Evolutionary conservation across 2,329 filamentous ascomycete species (phyloP).

Genomic region (Sporothrix phasma): DNA sequence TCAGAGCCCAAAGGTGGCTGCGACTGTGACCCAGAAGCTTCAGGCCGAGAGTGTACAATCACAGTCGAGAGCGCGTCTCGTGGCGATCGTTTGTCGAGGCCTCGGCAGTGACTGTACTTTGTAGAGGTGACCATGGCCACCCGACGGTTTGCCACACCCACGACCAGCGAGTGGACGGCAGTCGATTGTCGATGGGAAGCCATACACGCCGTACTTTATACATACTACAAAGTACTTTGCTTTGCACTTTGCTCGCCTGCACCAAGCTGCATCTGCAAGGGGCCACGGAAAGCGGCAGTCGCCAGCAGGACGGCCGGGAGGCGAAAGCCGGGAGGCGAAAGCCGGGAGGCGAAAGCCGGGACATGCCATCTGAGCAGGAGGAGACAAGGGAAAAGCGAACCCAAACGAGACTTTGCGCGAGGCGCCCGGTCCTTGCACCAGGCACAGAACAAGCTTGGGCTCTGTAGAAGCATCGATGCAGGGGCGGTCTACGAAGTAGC

Average conservation of each 20-base stretch:
- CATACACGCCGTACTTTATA: too few relatives aligned
- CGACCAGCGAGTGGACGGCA: not conserved
- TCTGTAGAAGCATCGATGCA: not conserved
- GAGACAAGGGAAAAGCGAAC: not conserved
- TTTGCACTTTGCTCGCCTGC: not conserved
- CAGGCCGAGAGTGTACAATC: not conserved
- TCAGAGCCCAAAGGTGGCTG: too few relatives aligned
- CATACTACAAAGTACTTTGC: too few relatives aligned
- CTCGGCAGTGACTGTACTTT: too few relatives aligned
- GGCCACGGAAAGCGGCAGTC: not conserved
- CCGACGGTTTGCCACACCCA: not conserved
- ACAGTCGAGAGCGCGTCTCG: not conserved
- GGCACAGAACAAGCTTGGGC: not conserved
- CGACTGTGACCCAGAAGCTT: conserved; percentile 1
- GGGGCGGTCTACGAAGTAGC: not conserved
- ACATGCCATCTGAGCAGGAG: too few relatives aligned
- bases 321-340: too few relatives aligned
- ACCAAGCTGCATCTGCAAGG: conserved; percentile 5
- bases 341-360: too few relatives aligned
- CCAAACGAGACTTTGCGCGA: not conserved
- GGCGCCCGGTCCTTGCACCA: not conserved
- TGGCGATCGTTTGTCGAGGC: not conserved
- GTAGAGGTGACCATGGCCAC: too few relatives aligned
- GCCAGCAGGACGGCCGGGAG: not conserved
- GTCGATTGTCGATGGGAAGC: not conserved